Evolutionary conservation across 2,329 filamentous ascomycete genomes (phyloP), one percentile per base, ranked within the genome.

Genomic region (Botrytis hyacinthi): DNA sequence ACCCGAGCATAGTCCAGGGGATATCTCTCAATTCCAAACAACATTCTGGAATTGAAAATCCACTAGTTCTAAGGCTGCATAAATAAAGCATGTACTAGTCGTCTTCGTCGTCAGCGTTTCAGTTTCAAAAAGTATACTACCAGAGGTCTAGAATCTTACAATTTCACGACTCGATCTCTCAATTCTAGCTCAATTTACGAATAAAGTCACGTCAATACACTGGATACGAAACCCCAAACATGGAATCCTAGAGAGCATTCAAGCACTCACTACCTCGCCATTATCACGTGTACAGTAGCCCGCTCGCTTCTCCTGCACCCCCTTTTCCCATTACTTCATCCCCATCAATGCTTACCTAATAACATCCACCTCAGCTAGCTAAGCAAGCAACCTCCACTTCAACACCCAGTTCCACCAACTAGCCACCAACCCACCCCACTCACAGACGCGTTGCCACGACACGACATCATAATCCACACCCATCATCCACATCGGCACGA

Each of bases 391-490:
- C 35, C 59, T 40, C 60, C 60, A 62, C 60, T 62, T 62, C 60
- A 9, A 62, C 51, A 8, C 9, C 51, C 48, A 6, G 12, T 57
- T 29, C 51, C 51, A 29, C 51, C n/a, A 8, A 54, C n/a, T 29
- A 54, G 26, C 51, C n/a, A 54, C 51, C 51, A 54, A 29, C 14
- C 51, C n/a, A 29, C 51, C n/a, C 51, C 51, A 57, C 51, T 29
- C n/a, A 16, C 51, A 62, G 22, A 62, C 60, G 60, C 32, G 60
- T 62, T 42, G 60, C 60, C 60, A 62, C 37, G 60, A 62, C 59
- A 61, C 59, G 35, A 60, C 5, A 62, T 62, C 35, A 61, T 40
- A 16, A 62, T 62, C 60, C 35, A 62, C 60, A 40, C 35, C 26
- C n/a, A 8, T 10, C 26, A 32, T 57, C n/a, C 51, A 32, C 32